A percentile compares a stretch with the other conserved stretches of the same genome.
Conservation (phyloP, 2,329 filamentous ascomycete genomes). For the Verticillium albo-atrum region DNA sequence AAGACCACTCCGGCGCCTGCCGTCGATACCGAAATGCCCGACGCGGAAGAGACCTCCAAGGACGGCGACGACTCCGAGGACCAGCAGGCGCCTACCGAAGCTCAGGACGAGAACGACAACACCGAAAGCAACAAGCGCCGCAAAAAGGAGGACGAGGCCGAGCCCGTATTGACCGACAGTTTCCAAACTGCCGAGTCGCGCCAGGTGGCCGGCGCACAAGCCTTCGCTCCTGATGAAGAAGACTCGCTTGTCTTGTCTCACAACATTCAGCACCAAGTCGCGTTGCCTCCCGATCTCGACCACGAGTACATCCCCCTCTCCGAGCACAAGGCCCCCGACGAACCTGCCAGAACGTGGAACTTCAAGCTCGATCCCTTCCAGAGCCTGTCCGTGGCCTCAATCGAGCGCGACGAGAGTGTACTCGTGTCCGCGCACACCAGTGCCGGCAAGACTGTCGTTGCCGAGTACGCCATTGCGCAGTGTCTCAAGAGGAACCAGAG, state of each 20-base stretch:
- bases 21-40: constrained; percentile 35
- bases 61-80: constrained; percentile 28
- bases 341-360: constrained; percentile 77
- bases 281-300: constrained; percentile 86
- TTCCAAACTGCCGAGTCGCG: constrained; percentile 94
- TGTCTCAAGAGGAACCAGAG: constrained; percentile 96
- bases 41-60: constrained; percentile 36
- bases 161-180: constrained; percentile 83
- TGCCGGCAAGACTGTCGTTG: constrained; percentile 96
- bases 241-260: constrained; percentile 81
- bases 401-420: constrained; percentile 93
- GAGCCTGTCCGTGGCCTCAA: constrained; percentile 88
- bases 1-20: constrained; percentile 41
- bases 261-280: constrained; percentile 98
- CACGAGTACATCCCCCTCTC: constrained; percentile 95
- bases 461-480: constrained; percentile 96
- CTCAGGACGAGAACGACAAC: constrained; percentile 36
- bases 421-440: constrained; percentile 95
- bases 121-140: constrained; percentile 54
- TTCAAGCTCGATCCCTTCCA: constrained; percentile 98
- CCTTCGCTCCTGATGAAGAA: constrained; percentile 57
- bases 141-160: constrained; percentile 55
- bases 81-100: constrained; percentile 17
- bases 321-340: constrained; percentile 83
- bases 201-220: constrained; percentile 78